These are phyloP conservation scores for Penicillium crustosum DNA, from an alignment of 2,329 filamentous ascomycete genomes.

Conservation along the genomic window DNA sequence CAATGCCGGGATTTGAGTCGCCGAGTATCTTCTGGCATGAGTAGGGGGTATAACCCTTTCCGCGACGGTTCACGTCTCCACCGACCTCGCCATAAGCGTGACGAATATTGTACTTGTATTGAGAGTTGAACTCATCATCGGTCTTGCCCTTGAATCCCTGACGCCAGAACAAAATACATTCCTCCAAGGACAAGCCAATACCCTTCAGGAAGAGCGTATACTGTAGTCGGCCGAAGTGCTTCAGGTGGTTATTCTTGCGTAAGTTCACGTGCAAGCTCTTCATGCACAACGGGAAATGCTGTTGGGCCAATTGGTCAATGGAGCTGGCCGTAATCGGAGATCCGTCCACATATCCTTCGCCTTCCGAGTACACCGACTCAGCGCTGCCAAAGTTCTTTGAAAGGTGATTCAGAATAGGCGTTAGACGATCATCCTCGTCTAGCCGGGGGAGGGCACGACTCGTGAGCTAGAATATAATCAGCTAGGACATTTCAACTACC, in stretches of 20 bases:
- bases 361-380: conserved; percentile 73
- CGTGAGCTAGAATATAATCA: conserved; percentile 61
- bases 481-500: conserved; percentile 11
- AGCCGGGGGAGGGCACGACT: conserved; percentile 86
- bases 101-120: conserved; percentile 96
- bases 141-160: conserved; percentile 79
- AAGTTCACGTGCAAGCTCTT: conserved; percentile 82
- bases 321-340: conserved; percentile 74
- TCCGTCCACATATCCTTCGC: conserved; percentile 64
- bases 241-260: conserved; percentile 84
- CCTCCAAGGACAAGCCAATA: conserved; percentile 86
- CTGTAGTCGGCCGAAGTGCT: conserved; percentile 89
- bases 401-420: conserved; percentile 74
- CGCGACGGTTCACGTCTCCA: conserved; percentile 82
- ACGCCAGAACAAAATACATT: conserved; percentile 90
- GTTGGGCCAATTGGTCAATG: conserved; percentile 73
- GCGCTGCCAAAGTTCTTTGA: conserved; percentile 94
- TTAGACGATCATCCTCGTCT: conserved; percentile 91
- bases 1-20: conserved; percentile 80
- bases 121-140: conserved; percentile 94
- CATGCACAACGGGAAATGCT: conserved; percentile 92
- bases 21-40: conserved; percentile 94
- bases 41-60: conserved; percentile 84
- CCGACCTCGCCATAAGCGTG: conserved; percentile 94
- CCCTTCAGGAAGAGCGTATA: conserved; percentile 97